Percentiles rank a stretch among this genome's conserved stretches.
phyloP scores from a whole-genome alignment of 495 filamentous ascomycete genomes.

The Penicillium egyptiacum region DNA sequence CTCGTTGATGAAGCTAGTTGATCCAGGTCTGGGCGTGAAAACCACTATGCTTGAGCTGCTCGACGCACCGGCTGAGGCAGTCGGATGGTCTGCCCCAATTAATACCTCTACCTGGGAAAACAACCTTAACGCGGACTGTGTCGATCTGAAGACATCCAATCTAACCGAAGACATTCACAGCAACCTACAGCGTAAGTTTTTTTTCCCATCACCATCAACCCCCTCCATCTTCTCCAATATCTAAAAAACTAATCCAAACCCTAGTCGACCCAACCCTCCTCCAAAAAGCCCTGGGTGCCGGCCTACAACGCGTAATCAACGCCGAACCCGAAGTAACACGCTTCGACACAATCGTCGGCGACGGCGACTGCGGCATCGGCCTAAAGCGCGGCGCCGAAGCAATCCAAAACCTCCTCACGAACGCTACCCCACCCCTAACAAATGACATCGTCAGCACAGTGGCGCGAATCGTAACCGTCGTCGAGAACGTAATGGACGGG shows the following conservation, averaged over 20 bases:
- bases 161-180: constrained; percentile 57
- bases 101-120: constrained; percentile 52
- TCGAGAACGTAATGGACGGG: constrained; percentile 93
- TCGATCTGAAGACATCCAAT: constrained; percentile 56
- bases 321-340: constrained; percentile 82
- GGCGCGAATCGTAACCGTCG: constrained; percentile 70
- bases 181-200: constrained; percentile 61
- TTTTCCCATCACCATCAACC: background rate
- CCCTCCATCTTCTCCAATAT: background rate
- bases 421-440: constrained; percentile 47
- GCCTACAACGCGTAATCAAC: constrained; percentile 66
- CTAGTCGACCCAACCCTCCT: constrained; percentile 60
- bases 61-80: constrained; percentile 80
- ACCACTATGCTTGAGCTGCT: constrained; percentile 80
- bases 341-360: constrained; percentile 90
- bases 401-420: constrained; percentile 63
- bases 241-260: constrained; percentile 19
- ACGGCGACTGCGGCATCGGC: constrained; percentile 93
- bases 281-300: constrained; percentile 62
- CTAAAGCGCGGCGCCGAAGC: constrained; percentile 90
- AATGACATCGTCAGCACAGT: constrained; percentile 73
- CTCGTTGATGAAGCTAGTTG: constrained; percentile 74
- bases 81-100: constrained; percentile 80
- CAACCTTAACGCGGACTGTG: constrained; percentile 39
- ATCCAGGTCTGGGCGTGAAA: constrained; percentile 76